These are phyloP conservation scores for Auricularia sp. DNA, from an alignment of 768 basidiomycete species.

Conservation along the genomic window DNA sequence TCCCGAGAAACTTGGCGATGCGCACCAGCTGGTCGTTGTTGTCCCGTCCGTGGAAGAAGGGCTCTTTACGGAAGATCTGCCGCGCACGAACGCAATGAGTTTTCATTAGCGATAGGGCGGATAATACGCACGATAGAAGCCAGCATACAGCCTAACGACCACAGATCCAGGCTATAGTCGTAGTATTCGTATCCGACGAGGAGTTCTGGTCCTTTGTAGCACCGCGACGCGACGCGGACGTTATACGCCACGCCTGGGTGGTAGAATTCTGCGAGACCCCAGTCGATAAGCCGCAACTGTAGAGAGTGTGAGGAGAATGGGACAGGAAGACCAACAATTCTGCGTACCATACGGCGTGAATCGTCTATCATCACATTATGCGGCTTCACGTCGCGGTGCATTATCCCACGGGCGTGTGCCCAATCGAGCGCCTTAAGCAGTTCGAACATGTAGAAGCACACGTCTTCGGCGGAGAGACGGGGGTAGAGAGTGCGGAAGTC, in stretches of 20 bases:
- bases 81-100: not conserved
- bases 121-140: constrained; percentile 52
- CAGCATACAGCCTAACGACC: constrained; percentile 68
- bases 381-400: constrained; percentile 61
- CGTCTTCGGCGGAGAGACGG: constrained; percentile 50
- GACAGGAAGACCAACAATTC: not conserved
- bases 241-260: constrained; percentile 62
- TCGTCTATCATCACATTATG: constrained; percentile 71
- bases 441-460: constrained; percentile 60
- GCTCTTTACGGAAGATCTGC: constrained; percentile 64
- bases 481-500: constrained; percentile 57
- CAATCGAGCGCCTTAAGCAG: constrained; percentile 62
- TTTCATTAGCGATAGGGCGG: not conserved
- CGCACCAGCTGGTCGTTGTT: constrained; percentile 66
- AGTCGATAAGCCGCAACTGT: constrained; percentile 55
- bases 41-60: constrained; percentile 66
- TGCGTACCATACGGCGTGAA: constrained; percentile 44
- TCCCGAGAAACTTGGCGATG: constrained; percentile 59
- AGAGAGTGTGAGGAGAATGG: not conserved
- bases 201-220: constrained; percentile 67
- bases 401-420: constrained; percentile 61
- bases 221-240: constrained; percentile 60
- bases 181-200: constrained; percentile 64
- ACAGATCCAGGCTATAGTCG: constrained; percentile 64
- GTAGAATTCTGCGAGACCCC: constrained; percentile 72